phyloP scores from a whole-genome alignment of 2,329 filamentous ascomycete species.

The Neonectria punicea region DNA sequence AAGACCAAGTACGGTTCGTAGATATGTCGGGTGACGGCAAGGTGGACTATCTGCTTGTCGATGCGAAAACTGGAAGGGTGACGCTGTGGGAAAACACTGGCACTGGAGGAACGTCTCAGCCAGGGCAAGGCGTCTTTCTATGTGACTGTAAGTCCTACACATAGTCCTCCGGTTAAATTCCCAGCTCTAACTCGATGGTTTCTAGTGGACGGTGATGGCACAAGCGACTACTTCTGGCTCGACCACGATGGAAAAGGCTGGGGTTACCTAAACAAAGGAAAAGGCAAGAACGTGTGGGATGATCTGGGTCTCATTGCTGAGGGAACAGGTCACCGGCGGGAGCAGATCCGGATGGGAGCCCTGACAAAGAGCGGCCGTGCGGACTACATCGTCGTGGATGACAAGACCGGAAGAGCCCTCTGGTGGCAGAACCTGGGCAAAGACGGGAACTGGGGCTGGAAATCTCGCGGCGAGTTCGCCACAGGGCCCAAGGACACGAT shows the following conservation, averaged over 20 bases:
- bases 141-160: slow-evolving; percentile 13
- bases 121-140: slow-evolving; percentile 4
- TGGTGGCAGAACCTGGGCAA: slow-evolving; percentile 4
- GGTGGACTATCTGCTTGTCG: slow-evolving; percentile 18
- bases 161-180: neutral
- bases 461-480: neutral
- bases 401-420: neutral
- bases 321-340: neutral
- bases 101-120: neutral
- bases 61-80: neutral
- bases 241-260: neutral
- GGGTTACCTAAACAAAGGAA: neutral
- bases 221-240: neutral
- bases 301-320: neutral
- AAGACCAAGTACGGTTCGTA: slow-evolving; percentile 21
- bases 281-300: neutral
- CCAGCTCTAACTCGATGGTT: neutral
- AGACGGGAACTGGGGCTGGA: neutral
- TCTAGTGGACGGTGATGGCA: neutral
- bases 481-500: slow-evolving; percentile 9
- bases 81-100: slow-evolving; percentile 5
- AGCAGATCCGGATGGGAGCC: neutral
- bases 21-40: slow-evolving; percentile 26
- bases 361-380: neutral
- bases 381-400: neutral